Base-by-base conservation (phyloP, 495 filamentous ascomycete species). In the Aspergillus avenaceus region DNA sequence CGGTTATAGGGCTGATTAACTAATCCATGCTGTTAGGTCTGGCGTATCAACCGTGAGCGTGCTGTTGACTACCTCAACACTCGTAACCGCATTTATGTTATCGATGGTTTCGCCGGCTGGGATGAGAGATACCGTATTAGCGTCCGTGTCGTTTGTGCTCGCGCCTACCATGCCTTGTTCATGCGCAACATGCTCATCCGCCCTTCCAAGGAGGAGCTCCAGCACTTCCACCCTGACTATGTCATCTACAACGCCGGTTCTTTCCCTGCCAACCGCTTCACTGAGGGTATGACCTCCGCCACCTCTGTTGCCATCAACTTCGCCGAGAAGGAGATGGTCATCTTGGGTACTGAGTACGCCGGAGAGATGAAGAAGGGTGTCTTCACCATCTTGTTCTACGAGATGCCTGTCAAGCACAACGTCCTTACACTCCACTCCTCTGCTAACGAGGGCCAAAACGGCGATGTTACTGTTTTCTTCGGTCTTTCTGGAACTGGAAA, bases 151-250 rank as follows among this genome's bases (percentile, higher is more conserved):
- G 90, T 98, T 67, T 98, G 93, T 75, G 93, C 93, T 54, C 88
- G 93, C 68, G 93, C 93, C 72, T 98, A 98, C 81, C 93, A 98
- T 81, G 93, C 93, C 55, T 82, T 98, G 52, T 98, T 98, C 88
- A 98, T 98, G 93, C 89, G 95, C 61, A 98, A 98, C 80, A 98
- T 98, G 93, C 88, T 98, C 65, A 98, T 98, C 78, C 86, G 93
- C 64, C 93, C 93, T 49, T 75, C 82, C 37, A 79, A 78, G 45
- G 88, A 92, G 71, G 91, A 97, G 80, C 84, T 98, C 34, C 84
- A 95, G 72, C 81, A 88, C 76, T 98, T 98, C 82, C 90, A 96
- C 72, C 93, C 93, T 55, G 90, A 98, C 79, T 98, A 98, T 79
- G 90, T 91, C 60, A 97, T 98, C 77, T 98, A 98, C 84, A 98